These are phyloP conservation scores for Geranium rotundifolium DNA, from an alignment of 345 rosid species.

Conservation along the genomic window DNA sequence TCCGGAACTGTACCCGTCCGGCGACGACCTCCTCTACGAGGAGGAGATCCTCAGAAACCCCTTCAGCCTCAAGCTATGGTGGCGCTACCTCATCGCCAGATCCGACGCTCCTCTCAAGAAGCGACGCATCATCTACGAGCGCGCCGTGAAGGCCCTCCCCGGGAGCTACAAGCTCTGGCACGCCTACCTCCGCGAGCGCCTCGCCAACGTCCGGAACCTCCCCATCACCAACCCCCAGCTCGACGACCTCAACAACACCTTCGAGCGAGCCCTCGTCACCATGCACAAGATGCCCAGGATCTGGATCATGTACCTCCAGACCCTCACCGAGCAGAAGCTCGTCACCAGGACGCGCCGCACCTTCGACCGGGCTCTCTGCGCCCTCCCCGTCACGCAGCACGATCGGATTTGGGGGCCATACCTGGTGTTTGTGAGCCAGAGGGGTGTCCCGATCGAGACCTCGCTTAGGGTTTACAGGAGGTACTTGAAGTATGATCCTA, in stretches of 20 bases:
- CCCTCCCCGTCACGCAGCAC: constrained; percentile 82
- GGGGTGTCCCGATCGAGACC: constrained; percentile 84
- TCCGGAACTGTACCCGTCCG: constrained; percentile 70
- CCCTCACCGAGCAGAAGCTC: constrained; percentile 48
- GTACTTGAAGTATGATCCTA: constrained; percentile 89
- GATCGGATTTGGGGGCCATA: constrained; percentile 90
- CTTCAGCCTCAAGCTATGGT: constrained; percentile 80
- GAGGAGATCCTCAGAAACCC: constrained; percentile 86
- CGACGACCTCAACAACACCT: constrained; percentile 74
- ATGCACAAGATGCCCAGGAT: constrained; percentile 96
- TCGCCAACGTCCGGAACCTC: constrained; percentile 54
- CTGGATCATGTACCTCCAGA: constrained; percentile 76
- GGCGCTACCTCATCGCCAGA: constrained; percentile 76
- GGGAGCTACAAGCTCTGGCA: constrained; percentile 90
- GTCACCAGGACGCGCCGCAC: constrained; percentile 48
- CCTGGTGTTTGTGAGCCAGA: constrained; percentile 75
- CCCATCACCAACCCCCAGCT: constrained; percentile 58
- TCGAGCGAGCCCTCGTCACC: constrained; percentile 76
- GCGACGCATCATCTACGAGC: constrained; percentile 66
- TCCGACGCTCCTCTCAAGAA: constrained; percentile 61
- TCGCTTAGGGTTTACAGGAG: constrained; percentile 83
- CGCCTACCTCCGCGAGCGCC: constrained; percentile 75
- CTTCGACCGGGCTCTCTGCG: constrained; percentile 80
- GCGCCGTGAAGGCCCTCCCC: constrained; percentile 77
- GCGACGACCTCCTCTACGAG: constrained; percentile 72